Conservation (phyloP, 441 rosid species). For the Lepidium campestre region DNA sequence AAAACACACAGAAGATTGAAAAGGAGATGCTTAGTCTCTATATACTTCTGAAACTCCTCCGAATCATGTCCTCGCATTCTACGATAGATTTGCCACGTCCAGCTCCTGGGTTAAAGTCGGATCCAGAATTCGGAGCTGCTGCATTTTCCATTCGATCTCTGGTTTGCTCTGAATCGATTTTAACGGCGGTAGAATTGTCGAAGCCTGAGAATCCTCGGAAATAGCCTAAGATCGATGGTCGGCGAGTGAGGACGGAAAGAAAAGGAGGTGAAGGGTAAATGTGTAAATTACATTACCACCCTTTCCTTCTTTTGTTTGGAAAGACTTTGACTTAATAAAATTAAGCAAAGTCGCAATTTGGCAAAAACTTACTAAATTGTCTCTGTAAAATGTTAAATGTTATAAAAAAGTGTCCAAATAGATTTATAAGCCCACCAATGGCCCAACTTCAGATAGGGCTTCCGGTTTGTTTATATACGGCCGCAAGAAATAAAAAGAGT, state of each 20-base stretch:
- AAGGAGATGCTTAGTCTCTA: neutral
- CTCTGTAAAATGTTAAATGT: too few species aligned
- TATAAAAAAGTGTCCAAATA: too few species aligned
- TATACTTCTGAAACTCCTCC: constrained; percentile 30
- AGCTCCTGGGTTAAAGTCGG: constrained; percentile 1
- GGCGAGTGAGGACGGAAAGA: neutral
- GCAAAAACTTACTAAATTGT: too few species aligned
- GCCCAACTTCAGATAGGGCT: too few species aligned
- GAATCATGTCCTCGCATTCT: constrained; percentile 35
- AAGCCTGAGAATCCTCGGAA: constrained; percentile 1
- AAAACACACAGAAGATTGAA: neutral
- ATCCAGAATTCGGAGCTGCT: constrained; percentile 23
- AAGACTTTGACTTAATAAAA: too few species aligned
- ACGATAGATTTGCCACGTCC: constrained; percentile 22
- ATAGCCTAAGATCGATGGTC: constrained; percentile 12
- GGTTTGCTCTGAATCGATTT: neutral
- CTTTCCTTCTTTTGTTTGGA: neutral
- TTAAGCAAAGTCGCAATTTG: too few species aligned
- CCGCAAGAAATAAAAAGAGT: too few species aligned
- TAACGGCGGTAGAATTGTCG: neutral
- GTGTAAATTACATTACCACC: neutral
- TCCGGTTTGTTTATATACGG: too few species aligned
- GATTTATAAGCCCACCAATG: too few species aligned
- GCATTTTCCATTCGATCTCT: constrained; percentile 21
- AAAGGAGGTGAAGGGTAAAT: neutral